These are phyloP conservation scores for Sequoia sempervirens DNA, from an alignment of 75 land plant genomes.

Conservation along the genomic window DNA sequence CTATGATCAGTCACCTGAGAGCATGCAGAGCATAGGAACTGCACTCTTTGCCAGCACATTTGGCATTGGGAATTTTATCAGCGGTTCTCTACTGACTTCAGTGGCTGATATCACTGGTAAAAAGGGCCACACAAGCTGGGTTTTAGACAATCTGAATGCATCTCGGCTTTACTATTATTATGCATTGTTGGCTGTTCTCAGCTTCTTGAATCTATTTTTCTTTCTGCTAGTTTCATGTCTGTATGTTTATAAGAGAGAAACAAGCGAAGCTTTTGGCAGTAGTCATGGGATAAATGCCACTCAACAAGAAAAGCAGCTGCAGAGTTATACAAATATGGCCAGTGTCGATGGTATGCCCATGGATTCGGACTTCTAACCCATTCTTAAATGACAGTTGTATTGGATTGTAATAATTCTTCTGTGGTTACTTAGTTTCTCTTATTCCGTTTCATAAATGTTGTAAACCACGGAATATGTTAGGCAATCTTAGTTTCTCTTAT, in stretches of 20 bases:
- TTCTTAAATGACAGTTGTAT: neutral
- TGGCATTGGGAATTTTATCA: conserved; percentile 32
- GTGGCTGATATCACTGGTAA: neutral
- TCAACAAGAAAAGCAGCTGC: neutral
- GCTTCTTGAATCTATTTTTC: conserved; percentile 42
- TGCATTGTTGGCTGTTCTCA: conserved; percentile 55
- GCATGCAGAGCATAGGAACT: too few species aligned
- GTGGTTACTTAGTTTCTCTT: too few species aligned
- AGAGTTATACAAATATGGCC: too few species aligned
- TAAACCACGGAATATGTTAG: too few species aligned
- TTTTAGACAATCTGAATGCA: conserved; percentile 28
- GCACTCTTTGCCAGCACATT: conserved; percentile 35
- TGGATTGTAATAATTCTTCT: neutral
- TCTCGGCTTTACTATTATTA: conserved; percentile 79
- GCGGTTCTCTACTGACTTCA: neutral
- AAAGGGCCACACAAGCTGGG: neutral
- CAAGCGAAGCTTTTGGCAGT: neutral
- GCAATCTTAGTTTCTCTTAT: too few species aligned
- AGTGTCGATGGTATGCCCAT: neutral
- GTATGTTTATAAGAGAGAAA: conserved; percentile 60
- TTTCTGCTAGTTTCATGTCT: conserved; percentile 39
- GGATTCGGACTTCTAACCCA: neutral
- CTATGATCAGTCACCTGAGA: too few species aligned
- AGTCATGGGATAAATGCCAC: neutral
- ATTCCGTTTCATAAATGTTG: too few species aligned